Evolutionary conservation across 2,329 filamentous ascomycete genomes (phyloP), one percentile per base, ranked within the genome.

Genomic region (Beauveria medogensis): DNA sequence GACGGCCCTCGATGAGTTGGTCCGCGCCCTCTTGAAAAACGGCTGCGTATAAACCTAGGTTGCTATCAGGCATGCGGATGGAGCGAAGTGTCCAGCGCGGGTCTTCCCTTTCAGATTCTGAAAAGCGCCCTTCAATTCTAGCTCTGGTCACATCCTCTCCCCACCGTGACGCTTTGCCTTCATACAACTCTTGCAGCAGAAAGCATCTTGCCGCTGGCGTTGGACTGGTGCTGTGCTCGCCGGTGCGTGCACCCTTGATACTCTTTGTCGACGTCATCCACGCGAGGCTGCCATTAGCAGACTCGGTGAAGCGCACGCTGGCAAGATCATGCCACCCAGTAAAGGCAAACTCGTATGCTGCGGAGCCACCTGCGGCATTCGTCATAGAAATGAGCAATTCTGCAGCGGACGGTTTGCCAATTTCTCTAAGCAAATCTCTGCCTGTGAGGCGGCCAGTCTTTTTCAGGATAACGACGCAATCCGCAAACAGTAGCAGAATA

Each of bases 61-160:
- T 82, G 62, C 76, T 81, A 68, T 87, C 88, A 43, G 82, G 80
- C 70, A 86, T 82, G 62, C 81, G 83, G 16, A 85, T 82, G 22
- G 86, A 89, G 43, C 91, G 84, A 37, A 95, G 82, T 37, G 89
- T 89, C 92, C 91, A 97, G 67, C 83, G 85, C 18, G 86, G 81
- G 62, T 88, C 84, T 71, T 96, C 91, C 62, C 92, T 85, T 75
- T 96, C 91, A n/a, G 78, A 72, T 70, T 96, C 92, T 0, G 89
- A 78, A 68, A 95, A 96, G 12, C 92, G 84, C 6, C 87, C 89
- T 73, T 97, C 93, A 16, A 97, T 85, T 65, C 88, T 86, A 9
- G 92, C 92, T 74, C 93, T 95, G 53, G 87, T 85, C 14, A 97
- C 80, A 65, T 97, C 94, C 73, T 97, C 93, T 30, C 86, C 85